Evolutionary conservation across 192 early-diverging fungal genomes (phyloP).

Genomic region (Ramicandelaber brevisporus): DNA sequence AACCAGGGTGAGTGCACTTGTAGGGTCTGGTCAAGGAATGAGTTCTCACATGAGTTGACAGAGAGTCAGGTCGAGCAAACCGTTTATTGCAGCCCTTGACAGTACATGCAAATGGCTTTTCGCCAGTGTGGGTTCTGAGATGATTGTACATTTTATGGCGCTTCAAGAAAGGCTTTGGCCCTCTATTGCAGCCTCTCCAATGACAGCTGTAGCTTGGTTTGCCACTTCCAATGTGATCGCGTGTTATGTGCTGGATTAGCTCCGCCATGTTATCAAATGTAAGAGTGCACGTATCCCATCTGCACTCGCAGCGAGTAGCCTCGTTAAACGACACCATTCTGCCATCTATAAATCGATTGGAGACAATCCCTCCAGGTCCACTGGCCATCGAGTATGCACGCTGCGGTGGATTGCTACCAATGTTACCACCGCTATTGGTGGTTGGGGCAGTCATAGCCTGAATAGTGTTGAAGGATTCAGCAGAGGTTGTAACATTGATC

Average conservation of each 20-base stretch:
- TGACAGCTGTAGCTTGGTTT: constrained; percentile 1
- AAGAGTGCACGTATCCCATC: constrained; percentile 25
- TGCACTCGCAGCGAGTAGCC: constrained; percentile 13
- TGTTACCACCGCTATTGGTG: no score
- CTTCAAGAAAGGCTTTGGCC: constrained; percentile 26
- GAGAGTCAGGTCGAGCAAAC: constrained; percentile 30
- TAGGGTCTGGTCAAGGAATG: constrained; percentile 28
- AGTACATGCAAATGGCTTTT: constrained; percentile 25
- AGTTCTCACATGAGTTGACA: constrained; percentile 19
- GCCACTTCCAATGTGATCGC: constrained; percentile 2
- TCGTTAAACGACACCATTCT: no score
- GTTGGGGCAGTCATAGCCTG: no score
- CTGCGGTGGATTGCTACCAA: no score
- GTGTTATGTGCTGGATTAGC: background rate
- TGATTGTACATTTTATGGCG: constrained; percentile 31
- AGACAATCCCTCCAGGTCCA: no score
- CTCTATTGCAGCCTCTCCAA: constrained; percentile 9
- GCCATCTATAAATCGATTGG: no score
- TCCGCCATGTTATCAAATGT: background rate
- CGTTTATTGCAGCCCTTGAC: constrained; percentile 27
- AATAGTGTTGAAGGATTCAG: no score
- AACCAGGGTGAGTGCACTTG: constrained; percentile 18
- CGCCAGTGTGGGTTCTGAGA: constrained; percentile 29
- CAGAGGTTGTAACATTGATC: no score
- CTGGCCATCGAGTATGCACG: no score